phyloP scores from a whole-genome alignment of 345 rosid genomes.

The Bruguiera sexangula region DNA sequence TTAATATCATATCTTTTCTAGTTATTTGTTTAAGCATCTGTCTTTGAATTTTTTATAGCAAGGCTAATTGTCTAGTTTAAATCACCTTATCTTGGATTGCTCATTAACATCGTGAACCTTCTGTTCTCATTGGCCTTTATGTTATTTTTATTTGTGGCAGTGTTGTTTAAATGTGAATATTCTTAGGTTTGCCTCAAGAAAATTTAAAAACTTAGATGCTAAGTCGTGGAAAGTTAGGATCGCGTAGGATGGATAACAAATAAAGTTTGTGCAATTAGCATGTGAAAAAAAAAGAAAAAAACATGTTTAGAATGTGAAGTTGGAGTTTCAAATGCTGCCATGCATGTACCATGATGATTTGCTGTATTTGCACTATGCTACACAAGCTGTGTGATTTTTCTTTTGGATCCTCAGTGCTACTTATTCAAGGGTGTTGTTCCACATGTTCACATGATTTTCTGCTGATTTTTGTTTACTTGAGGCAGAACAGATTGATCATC shows the following conservation, averaged over 20 bases:
- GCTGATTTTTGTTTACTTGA: conserved; percentile 41
- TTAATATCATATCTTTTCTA: too few species aligned
- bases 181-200: background rate
- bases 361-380: background rate
- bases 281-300: background rate
- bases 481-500: conserved; percentile 90
- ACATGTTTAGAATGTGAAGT: background rate
- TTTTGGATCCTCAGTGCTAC: background rate
- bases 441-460: conserved; percentile 19
- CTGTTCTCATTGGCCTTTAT: background rate
- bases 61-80: too few species aligned
- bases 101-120: background rate
- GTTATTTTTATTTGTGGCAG: background rate
- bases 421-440: conserved; percentile 8
- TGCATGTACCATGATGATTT: background rate
- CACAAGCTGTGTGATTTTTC: background rate
- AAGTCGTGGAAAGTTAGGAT: conserved; percentile 2
- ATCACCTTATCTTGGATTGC: background rate
- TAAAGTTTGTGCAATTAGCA: background rate
- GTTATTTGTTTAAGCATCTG: too few species aligned
- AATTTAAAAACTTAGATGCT: background rate
- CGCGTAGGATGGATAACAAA: background rate
- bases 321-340: background rate
- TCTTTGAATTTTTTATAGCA: too few species aligned
- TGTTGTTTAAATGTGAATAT: background rate